Evolutionary conservation across 768 basidiomycete genomes (phyloP), one percentile per base, ranked within the genome.

Genomic region (Pleurotus tuoliensis): DNA sequence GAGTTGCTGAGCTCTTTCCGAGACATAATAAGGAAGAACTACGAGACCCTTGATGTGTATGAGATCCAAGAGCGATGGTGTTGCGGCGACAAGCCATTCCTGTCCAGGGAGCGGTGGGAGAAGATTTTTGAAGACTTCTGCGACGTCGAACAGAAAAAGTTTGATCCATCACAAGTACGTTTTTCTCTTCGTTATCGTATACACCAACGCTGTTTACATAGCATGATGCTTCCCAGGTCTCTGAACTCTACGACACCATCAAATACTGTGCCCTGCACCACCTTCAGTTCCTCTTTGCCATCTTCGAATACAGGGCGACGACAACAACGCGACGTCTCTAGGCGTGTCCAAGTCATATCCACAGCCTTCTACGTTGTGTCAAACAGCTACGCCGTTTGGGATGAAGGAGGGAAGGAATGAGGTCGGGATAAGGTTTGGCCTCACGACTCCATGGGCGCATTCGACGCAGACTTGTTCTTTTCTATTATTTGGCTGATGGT

Each of bases 91-190:
- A 90, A 94, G 68, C 97, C 96, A 5, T 95, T 89, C 84, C 79
- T 98, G 38, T 98, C 98, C 77, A 84, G 92, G 52, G 96, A 94
- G 69, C 80, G 92, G 40, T 94, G 92, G 92, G 92, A 94, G 67
- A 98, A 98, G 70, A 73, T 98, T 8, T 99, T 99, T 64, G 94
- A 95, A 72, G 97, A 99, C 72, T 99, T 98, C 72, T 98, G 96
- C 65, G 96, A 98, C 61, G 94, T 97, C 37, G 93, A 98, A 71
- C 94, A 94, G 69, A 94, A 98, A 69, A 98, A 98, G 73, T 99
- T 98, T 70, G 97, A 98, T 70, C 97, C 97, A 12, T 97, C 94
- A 16, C 82, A 97, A 41, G 94, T 90, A 71, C 67, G 86, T 66
- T 22, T 48, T 13, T 30, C 20, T 38, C 18, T 18, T 16, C 16